Conservation (phyloP, 148 eudicot genomes). For the Rhododendron ferrugineum region DNA sequence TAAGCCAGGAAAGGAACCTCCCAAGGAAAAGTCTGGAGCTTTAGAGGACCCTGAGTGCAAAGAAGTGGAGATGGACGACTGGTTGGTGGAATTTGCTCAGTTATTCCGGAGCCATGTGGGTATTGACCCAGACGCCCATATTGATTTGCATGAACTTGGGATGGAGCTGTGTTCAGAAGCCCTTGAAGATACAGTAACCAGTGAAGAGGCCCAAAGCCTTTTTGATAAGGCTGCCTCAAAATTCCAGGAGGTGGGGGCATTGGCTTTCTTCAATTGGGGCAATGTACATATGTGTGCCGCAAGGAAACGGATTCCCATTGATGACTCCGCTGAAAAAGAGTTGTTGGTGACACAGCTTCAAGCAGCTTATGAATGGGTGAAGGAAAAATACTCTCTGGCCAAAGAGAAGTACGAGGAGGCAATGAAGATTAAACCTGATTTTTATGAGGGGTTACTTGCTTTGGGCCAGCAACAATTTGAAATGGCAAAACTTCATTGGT, state of each 20-base stretch:
- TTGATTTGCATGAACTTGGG: constrained; percentile 88
- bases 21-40: constrained; percentile 41
- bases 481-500: constrained; percentile 97
- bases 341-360: constrained; percentile 55
- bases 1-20: constrained; percentile 43
- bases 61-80: constrained; percentile 90
- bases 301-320: constrained; percentile 71
- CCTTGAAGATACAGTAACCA: constrained; percentile 83
- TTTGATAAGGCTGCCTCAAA: constrained; percentile 86
- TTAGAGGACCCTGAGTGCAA: constrained; percentile 60
- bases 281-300: constrained; percentile 98
- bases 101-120: constrained; percentile 81
- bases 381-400: constrained; percentile 72
- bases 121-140: constrained; percentile 93
- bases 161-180: constrained; percentile 97
- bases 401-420: constrained; percentile 84
- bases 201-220: constrained; percentile 81
- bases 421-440: constrained; percentile 71
- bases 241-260: constrained; percentile 92
- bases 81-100: constrained; percentile 94
- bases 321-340: constrained; percentile 63
- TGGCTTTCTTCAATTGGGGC: constrained; percentile 97
- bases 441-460: constrained; percentile 87
- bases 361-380: constrained; percentile 83
- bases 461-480: constrained; percentile 96